These are phyloP conservation scores for Chaetomium olivaceum DNA, from an alignment of 2,329 filamentous ascomycete genomes.

Conservation along the genomic window DNA sequence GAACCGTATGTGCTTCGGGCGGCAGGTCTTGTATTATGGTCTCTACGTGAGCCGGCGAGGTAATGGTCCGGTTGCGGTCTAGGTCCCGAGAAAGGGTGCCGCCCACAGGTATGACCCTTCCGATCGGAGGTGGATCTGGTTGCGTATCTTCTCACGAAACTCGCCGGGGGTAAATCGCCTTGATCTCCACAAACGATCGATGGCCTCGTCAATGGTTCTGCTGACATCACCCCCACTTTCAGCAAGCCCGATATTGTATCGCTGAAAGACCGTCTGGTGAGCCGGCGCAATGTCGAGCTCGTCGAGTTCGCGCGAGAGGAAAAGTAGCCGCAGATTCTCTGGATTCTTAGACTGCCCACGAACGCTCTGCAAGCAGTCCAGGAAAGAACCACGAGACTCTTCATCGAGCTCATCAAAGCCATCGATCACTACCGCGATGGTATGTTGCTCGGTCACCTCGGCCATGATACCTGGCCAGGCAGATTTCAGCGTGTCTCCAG, in stretches of 20 bases:
- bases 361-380: not conserved
- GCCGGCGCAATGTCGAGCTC: not conserved
- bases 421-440: not conserved
- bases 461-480: not conserved
- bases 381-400: not conserved
- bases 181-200: not conserved
- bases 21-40: not conserved
- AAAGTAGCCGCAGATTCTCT: not conserved
- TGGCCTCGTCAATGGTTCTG: not conserved
- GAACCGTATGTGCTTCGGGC: not conserved
- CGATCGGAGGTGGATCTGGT: not conserved
- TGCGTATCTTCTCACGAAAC: not conserved
- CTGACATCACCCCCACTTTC: not conserved
- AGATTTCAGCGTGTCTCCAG: not conserved
- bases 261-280: not conserved
- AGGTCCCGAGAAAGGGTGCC: not conserved
- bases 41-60: not conserved
- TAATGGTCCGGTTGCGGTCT: not conserved
- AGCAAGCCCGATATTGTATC: not conserved
- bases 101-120: not conserved
- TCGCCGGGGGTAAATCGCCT: not conserved
- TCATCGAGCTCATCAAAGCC: not conserved
- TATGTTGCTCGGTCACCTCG: not conserved
- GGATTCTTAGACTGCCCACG: not conserved
- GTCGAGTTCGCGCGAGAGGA: not conserved